Conservation (phyloP, 2,329 filamentous ascomycete species). For the Pseudogymnoascus sp. region DNA sequence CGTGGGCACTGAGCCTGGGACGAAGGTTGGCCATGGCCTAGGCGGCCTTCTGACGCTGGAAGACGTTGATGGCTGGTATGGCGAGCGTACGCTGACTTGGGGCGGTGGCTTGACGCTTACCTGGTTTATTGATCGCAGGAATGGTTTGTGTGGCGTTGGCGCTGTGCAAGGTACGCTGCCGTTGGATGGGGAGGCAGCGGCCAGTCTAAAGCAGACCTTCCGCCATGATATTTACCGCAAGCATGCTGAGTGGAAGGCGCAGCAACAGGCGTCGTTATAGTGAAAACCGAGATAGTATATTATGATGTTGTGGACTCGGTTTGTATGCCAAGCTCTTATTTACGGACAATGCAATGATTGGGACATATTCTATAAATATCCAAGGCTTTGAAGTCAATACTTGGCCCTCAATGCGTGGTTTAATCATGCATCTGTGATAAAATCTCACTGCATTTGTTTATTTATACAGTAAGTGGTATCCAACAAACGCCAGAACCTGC, state of each 20-base stretch:
- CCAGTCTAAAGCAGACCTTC: conserved; percentile 34
- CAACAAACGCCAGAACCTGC: too few relatives aligned
- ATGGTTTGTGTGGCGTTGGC: conserved; percentile 35
- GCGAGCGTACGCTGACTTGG: conserved; percentile 36
- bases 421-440: too few relatives aligned
- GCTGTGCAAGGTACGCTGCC: conserved; percentile 34
- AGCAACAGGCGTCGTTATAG: conserved; percentile 10
- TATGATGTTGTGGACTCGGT: neutral
- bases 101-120: conserved; percentile 37
- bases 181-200: conserved; percentile 21
- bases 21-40: conserved; percentile 33
- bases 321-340: neutral
- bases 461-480: too few relatives aligned
- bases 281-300: neutral
- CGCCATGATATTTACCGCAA: conserved; percentile 35
- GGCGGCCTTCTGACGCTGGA: conserved; percentile 34
- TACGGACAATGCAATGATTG: neutral
- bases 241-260: conserved; percentile 25
- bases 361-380: neutral
- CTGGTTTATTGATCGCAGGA: conserved; percentile 43
- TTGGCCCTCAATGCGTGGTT: too few relatives aligned
- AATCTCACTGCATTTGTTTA: too few relatives aligned
- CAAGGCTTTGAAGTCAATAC: neutral
- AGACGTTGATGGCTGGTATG: conserved; percentile 36
- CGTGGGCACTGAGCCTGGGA: conserved; percentile 26